phyloP scores from a whole-genome alignment of 2,329 filamentous ascomycete species.

The Alternaria incomplexa region DNA sequence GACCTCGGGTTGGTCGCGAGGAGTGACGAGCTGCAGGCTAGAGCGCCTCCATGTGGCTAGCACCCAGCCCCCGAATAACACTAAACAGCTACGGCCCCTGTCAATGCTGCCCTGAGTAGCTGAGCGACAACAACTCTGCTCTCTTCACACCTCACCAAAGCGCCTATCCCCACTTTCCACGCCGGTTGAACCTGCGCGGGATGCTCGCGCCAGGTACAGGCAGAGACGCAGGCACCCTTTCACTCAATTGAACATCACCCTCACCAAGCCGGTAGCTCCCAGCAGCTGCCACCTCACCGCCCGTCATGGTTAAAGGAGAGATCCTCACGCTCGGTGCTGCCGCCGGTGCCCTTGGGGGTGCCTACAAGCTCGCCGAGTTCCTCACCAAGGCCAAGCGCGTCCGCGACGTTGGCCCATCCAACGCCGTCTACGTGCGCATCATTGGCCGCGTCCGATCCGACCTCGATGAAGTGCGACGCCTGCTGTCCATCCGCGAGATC shows the following conservation, averaged over 20 bases:
- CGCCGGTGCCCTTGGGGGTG: constrained; percentile 42
- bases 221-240: constrained; percentile 33
- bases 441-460: constrained; percentile 46
- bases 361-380: constrained; percentile 49
- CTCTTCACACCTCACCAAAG: constrained; percentile 25
- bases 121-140: constrained; percentile 15
- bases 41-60: constrained; percentile 19
- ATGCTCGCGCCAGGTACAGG: constrained; percentile 40
- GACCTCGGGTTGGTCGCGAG: constrained; percentile 28
- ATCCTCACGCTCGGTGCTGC: constrained; percentile 42
- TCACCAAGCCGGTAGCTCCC: constrained; percentile 15
- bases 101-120: constrained; percentile 10
- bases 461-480: constrained; percentile 47
- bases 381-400: constrained; percentile 44
- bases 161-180: constrained; percentile 21
- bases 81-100: constrained; percentile 14
- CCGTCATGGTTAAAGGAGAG: constrained; percentile 42
- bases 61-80: constrained; percentile 25
- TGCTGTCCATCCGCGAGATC: constrained; percentile 46
- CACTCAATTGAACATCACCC: constrained; percentile 26
- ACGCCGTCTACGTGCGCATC: constrained; percentile 49
- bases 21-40: constrained; percentile 17
- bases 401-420: constrained; percentile 45
- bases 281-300: constrained; percentile 7
- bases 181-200: constrained; percentile 35